Evolutionary conservation across 1,284 basidiomycete genomes (phyloP), one percentile per base, ranked within the genome.

Genomic region (Trametes sp.): DNA sequence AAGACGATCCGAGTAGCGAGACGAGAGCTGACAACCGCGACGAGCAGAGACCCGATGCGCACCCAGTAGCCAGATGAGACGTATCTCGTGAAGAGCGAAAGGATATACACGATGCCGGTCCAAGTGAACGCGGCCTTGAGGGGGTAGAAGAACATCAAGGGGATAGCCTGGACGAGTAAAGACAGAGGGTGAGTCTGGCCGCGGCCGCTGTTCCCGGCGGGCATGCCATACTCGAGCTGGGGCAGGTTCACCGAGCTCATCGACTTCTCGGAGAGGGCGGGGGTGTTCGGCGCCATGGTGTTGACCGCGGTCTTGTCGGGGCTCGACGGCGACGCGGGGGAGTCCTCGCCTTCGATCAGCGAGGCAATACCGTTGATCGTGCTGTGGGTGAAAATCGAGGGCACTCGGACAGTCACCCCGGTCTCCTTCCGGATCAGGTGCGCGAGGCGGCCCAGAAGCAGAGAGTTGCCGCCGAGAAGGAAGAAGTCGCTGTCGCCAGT

Each of bases 381-480:
- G 67, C 78, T 80, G 53, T 80, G 75, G 5, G 77, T 74, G 69
- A 82, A 82, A 2, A 83, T 71, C 16, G 75, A 67, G 4, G 78
- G 71, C 13, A 82, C 76, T 23, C 73, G 74, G 13, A 83, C 55
- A 36, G 70, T 74, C n/a, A 72, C 74, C 23, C 79, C 78, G 10
- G 75, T 76, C 69, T 75, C 76, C 62, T 80, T 78, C 19, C 81
- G 77, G 52, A 82, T 74, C 50, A 74, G 70, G 62, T 82, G 75
- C 7, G 78, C 74, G 19, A 83, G 76, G 51, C 81, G 78, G 13
- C 81, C 81, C 4, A 82, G 74, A 16, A 82, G 74, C 7, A 82
- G 70, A 1, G 81, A 82, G 67, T 78, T 82, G 16, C 81, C 81
- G 42, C 81, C 81, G 35, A 83, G 71, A 0, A 82, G 68, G 71